Conservation (phyloP, 2,329 filamentous ascomycete genomes). For the Metarhizium anisopliae region DNA sequence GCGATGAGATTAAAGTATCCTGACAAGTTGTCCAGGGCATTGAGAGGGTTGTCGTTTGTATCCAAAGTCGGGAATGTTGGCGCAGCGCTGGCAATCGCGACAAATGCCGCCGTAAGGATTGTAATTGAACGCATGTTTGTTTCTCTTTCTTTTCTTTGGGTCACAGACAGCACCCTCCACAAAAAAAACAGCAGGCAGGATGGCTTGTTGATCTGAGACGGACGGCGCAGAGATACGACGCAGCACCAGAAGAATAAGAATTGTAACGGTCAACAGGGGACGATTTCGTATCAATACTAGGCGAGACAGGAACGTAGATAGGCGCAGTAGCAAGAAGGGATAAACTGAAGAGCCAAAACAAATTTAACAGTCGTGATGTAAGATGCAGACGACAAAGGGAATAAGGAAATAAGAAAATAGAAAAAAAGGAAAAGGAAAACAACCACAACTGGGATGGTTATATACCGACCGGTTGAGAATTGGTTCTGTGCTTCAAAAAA, state of each 20-base stretch:
- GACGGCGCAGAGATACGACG: neutral
- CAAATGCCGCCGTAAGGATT: constrained; percentile 35
- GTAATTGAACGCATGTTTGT: constrained; percentile 42
- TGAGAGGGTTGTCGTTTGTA: constrained; percentile 27
- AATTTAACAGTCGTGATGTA: neutral
- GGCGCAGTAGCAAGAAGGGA: neutral
- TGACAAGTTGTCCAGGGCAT: constrained; percentile 38
- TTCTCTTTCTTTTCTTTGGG: neutral
- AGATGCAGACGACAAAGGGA: constrained; percentile 12
- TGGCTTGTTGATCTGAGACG: neutral
- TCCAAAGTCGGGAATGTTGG: constrained; percentile 31
- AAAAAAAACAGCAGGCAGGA: neutral
- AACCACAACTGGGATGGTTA: neutral
- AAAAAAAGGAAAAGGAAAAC: constrained; percentile 7
- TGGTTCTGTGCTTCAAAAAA: constrained; percentile 8
- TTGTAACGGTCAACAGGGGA: neutral
- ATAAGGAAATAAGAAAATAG: constrained; percentile 14
- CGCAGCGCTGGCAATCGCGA: constrained; percentile 36
- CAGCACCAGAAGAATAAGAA: neutral
- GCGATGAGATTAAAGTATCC: constrained; percentile 54
- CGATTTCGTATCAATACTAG: neutral
- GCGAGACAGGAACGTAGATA: neutral
- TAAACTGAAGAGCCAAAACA: neutral
- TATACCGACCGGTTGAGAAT: neutral
- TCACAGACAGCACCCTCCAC: too few species aligned